phyloP scores from a whole-genome alignment of 805 yeast species.

The Metschnikowia lunata region DNA sequence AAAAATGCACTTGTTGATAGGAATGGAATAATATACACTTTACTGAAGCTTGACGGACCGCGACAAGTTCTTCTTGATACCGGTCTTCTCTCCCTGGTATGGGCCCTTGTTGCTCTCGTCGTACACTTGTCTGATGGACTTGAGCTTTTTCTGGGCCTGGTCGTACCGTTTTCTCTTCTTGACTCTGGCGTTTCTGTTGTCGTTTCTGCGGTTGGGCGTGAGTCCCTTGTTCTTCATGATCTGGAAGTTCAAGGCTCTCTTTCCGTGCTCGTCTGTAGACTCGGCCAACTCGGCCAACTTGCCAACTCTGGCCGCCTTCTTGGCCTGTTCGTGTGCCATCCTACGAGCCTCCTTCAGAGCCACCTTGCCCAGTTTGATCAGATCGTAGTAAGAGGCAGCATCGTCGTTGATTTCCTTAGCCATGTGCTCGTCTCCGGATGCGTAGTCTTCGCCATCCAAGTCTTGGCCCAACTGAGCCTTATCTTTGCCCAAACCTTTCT shows the following conservation, averaged over 20 bases:
- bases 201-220: slow-evolving; percentile 90
- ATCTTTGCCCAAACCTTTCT: slow-evolving; percentile 57
- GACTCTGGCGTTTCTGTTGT: slow-evolving; percentile 90
- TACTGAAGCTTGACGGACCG: slow-evolving; percentile 68
- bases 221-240: slow-evolving; percentile 95
- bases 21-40: not conserved
- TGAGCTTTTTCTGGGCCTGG: slow-evolving; percentile 87
- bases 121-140: slow-evolving; percentile 87
- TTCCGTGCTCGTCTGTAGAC: slow-evolving; percentile 70
- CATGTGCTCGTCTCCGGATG: slow-evolving; percentile 43
- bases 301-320: slow-evolving; percentile 79
- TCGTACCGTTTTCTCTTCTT: slow-evolving; percentile 98
- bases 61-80: slow-evolving; percentile 93
- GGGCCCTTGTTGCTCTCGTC: slow-evolving; percentile 62
- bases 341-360: slow-evolving; percentile 52
- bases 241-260: slow-evolving; percentile 92
- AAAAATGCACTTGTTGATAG: not conserved
- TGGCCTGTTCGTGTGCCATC: slow-evolving; percentile 65
- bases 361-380: slow-evolving; percentile 44
- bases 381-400: slow-evolving; percentile 55
- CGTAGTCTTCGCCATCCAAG: slow-evolving; percentile 48
- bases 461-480: slow-evolving; percentile 53
- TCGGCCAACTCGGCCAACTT: slow-evolving; percentile 68
- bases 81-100: slow-evolving; percentile 91
- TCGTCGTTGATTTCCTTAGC: slow-evolving; percentile 42